These are phyloP conservation scores for Bassia scoparia DNA, from an alignment of 148 eudicot genomes.

Conservation along the genomic window DNA sequence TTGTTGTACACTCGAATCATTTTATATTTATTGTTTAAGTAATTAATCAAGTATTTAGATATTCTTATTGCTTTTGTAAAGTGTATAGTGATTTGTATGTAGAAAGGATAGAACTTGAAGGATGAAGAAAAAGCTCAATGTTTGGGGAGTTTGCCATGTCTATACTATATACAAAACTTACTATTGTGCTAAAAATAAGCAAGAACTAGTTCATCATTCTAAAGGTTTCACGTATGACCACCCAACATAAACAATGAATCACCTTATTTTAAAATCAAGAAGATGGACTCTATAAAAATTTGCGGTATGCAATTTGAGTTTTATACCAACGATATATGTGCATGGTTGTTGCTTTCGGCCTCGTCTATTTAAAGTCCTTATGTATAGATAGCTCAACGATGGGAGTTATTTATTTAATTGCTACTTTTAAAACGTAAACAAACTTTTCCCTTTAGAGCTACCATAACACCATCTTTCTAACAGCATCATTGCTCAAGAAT, in stretches of 20 bases:
- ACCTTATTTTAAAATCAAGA: constrained; percentile 3
- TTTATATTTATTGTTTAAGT: too few relatives aligned
- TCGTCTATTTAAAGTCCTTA: not conserved
- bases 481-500: not conserved
- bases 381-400: constrained; percentile 1
- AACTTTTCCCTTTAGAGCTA: too few relatives aligned
- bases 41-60: too few relatives aligned
- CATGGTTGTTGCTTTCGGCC: constrained; percentile 20
- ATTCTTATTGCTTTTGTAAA: too few relatives aligned
- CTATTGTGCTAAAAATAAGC: not conserved
- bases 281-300: not conserved
- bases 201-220: not conserved
- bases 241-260: constrained; percentile 13
- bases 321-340: constrained; percentile 13
- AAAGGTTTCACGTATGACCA: not conserved
- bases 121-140: too few relatives aligned
- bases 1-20: too few relatives aligned
- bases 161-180: not conserved
- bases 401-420: constrained; percentile 11
- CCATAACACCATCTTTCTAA: not conserved
- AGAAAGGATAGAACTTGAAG: too few relatives aligned
- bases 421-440: constrained; percentile 9
- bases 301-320: constrained; percentile 10
- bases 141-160: too few relatives aligned
- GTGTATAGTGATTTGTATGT: too few relatives aligned